Percentiles rank a stretch among this genome's conserved stretches.
Evolutionary conservation across 768 basidiomycete genomes (phyloP).

Genomic region (Pleurotus tuoliensis): DNA sequence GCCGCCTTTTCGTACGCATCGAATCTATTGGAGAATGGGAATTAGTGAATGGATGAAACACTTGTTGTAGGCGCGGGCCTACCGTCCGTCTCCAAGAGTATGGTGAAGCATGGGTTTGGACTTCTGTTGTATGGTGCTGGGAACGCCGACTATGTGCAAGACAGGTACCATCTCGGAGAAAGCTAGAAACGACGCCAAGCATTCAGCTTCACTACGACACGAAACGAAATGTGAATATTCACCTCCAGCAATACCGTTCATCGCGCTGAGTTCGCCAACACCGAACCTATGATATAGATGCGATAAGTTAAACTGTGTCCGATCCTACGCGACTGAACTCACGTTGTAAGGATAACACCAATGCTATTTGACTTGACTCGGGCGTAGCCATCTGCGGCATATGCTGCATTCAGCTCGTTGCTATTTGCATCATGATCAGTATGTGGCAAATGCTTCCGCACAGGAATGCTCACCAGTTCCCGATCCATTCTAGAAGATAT

Average conservation of each 20-base stretch:
- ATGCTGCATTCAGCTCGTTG: conserved; percentile 83
- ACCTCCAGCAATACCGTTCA: conserved; percentile 81
- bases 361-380: conserved; percentile 73
- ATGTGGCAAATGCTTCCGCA: background rate
- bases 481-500: conserved; percentile 62
- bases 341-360: conserved; percentile 79
- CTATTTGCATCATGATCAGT: conserved; percentile 28
- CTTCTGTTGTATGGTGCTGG: conserved; percentile 71
- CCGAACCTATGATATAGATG: conserved; percentile 55
- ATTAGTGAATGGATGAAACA: background rate
- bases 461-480: conserved; percentile 57
- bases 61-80: conserved; percentile 3
- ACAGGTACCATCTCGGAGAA: conserved; percentile 89
- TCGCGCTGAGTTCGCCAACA: conserved; percentile 89
- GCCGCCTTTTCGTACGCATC: conserved; percentile 78
- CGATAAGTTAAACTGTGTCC: background rate
- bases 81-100: conserved; percentile 83
- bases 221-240: background rate
- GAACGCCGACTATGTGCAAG: conserved; percentile 83
- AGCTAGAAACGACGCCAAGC: conserved; percentile 32
- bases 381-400: conserved; percentile 93
- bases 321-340: conserved; percentile 10
- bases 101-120: conserved; percentile 78
- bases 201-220: background rate
- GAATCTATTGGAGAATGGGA: conserved; percentile 41